A percentile compares a stretch with the other conserved stretches of the same genome.
These are phyloP conservation scores for Hanseniaspora gamundiae DNA, from an alignment of 1,139 yeast species.

Conservation along the genomic window DNA sequence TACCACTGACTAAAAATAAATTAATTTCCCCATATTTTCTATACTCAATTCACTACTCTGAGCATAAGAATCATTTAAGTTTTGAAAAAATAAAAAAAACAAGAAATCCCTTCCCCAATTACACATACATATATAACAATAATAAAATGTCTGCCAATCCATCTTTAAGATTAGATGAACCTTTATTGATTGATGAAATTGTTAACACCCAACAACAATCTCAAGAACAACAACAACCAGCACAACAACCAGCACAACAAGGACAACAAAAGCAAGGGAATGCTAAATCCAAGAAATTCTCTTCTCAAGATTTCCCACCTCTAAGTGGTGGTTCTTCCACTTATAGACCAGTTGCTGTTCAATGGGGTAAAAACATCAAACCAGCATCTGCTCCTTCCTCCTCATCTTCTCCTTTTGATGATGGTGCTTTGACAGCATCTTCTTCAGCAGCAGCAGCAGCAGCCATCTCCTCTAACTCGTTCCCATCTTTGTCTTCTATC, in stretches of 20 bases:
- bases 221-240: background rate
- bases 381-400: slow-evolving; percentile 13
- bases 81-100: no score
- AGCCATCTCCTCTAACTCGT: slow-evolving; percentile 5
- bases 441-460: slow-evolving; percentile 7
- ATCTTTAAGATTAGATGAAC: slow-evolving; percentile 1
- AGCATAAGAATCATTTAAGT: no score
- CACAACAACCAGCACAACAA: slow-evolving; percentile 12
- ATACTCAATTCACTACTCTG: no score
- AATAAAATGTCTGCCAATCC: background rate
- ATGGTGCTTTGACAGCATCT: slow-evolving; percentile 23
- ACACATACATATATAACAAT: background rate
- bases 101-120: no score
- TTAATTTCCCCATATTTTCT: no score
- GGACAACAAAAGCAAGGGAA: slow-evolving; percentile 12
- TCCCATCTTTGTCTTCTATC: slow-evolving; percentile 6
- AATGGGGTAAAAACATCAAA: slow-evolving; percentile 37
- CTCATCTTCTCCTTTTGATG: slow-evolving; percentile 16
- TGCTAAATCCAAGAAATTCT: slow-evolving; percentile 17
- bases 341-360: slow-evolving; percentile 24
- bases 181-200: slow-evolving; percentile 2
- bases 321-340: slow-evolving; percentile 38
- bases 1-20: no score
- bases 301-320: slow-evolving; percentile 57
- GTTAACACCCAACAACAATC: background rate